Percentiles rank a stretch among this genome's conserved stretches.
Evolutionary conservation across 106 monocot species (phyloP).

Genomic region (Acorus gramineus): DNA sequence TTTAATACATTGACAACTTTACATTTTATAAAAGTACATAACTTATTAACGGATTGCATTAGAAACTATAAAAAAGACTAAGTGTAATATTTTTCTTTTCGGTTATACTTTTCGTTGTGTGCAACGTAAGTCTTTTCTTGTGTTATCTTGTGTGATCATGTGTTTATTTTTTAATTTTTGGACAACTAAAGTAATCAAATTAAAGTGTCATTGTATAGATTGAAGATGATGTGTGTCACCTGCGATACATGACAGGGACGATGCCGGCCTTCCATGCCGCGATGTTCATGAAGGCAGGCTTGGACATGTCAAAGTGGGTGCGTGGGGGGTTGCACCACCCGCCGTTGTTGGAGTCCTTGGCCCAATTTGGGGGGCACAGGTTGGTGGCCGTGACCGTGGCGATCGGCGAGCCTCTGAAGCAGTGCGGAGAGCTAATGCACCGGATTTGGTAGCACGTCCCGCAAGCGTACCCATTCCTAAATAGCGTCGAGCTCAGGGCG

Average conservation of each 20-base stretch:
- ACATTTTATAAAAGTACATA: too few species aligned
- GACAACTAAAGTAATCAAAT: neutral
- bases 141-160: neutral
- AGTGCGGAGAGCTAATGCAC: conserved; percentile 29
- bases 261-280: conserved; percentile 69
- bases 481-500: conserved; percentile 63
- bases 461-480: conserved; percentile 52
- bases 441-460: conserved; percentile 63
- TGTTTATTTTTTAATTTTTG: neutral
- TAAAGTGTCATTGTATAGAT: neutral
- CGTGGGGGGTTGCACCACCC: conserved; percentile 95
- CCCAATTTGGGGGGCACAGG: conserved; percentile 81
- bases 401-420: conserved; percentile 39
- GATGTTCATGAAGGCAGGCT: conserved; percentile 67
- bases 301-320: conserved; percentile 80
- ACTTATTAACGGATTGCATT: too few species aligned
- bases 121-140: too few species aligned
- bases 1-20: too few species aligned
- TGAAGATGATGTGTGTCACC: conserved; percentile 22
- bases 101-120: too few species aligned
- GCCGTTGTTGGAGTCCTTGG: conserved; percentile 47
- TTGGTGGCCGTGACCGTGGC: conserved; percentile 68
- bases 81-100: too few species aligned
- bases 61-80: too few species aligned
- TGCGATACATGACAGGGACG: conserved; percentile 50